Percentiles rank a stretch among this genome's conserved stretches.
These are phyloP conservation scores for Aspergillus saccharolyticus DNA, from an alignment of 495 filamentous ascomycete genomes.

Conservation along the genomic window DNA sequence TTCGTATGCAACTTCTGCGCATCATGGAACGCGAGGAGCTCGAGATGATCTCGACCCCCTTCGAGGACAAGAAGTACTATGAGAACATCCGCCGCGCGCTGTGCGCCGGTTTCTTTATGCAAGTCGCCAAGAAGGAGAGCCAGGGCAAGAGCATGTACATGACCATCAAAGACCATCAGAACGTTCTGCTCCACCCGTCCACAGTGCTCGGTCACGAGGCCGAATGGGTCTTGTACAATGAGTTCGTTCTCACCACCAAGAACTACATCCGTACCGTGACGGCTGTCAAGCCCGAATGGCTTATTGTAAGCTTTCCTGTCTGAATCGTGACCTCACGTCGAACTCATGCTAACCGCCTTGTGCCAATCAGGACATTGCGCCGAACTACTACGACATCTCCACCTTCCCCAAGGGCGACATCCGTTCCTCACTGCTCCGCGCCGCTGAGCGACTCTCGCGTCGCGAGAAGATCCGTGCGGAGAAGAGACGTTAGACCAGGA, in stretches of 20 bases:
- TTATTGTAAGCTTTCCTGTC: slow-evolving; percentile 61
- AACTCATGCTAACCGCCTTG: not conserved
- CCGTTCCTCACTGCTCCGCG: slow-evolving; percentile 65
- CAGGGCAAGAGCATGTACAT: slow-evolving; percentile 73
- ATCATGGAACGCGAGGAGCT: slow-evolving; percentile 94
- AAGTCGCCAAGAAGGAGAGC: slow-evolving; percentile 87
- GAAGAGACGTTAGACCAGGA: slow-evolving; percentile 28
- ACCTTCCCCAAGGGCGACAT: slow-evolving; percentile 83
- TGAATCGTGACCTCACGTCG: not conserved
- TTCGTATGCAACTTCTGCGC: slow-evolving; percentile 80
- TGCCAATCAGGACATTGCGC: slow-evolving; percentile 69
- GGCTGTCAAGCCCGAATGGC: slow-evolving; percentile 65
- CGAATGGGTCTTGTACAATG: slow-evolving; percentile 98
- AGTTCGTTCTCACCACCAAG: slow-evolving; percentile 96
- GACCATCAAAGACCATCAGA: slow-evolving; percentile 92
- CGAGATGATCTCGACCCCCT: slow-evolving; percentile 79
- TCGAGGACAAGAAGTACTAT: slow-evolving; percentile 96
- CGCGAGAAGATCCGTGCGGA: slow-evolving; percentile 59
- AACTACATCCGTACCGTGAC: slow-evolving; percentile 72
- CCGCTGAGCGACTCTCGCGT: slow-evolving; percentile 68
- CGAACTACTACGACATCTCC: slow-evolving; percentile 83
- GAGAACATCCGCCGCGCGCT: slow-evolving; percentile 92
- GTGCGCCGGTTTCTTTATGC: slow-evolving; percentile 99
- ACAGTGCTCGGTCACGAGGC: slow-evolving; percentile 79
- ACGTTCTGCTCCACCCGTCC: slow-evolving; percentile 86